Evolutionary conservation across 2,329 filamentous ascomycete genomes (phyloP), one percentile per base, ranked within the genome.

Genomic region (Diaporthe sp.): DNA sequence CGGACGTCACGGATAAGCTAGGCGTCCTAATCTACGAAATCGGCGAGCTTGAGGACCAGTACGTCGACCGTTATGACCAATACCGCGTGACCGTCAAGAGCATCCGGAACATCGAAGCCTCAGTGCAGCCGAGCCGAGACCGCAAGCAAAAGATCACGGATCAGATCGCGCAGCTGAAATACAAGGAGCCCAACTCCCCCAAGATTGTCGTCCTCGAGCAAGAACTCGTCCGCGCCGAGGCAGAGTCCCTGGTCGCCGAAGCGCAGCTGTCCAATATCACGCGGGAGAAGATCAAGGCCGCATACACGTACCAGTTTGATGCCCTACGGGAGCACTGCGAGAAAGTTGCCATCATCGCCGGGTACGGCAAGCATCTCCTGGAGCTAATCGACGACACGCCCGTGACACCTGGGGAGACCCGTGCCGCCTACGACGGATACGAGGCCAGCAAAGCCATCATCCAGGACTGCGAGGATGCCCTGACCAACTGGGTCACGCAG

Each of bases 111-210:
- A 99, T 99, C 78, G 97, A 99, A 85, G 96, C 96, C 75, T 98
- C 96, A 30, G 97, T 99, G 68, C 97, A 99, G 86, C 97, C 97
- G 73, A 98, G 96, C 88, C 92, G 97, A 86, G 97, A 99, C 86
- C 94, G 97, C 97, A 99, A 99, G 88, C 96, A 98, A 85, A 99
- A 98, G 87, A 98, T 99, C 82, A 98, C 95, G 80, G 97, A 99
- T 83, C 95, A 98, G 83, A 99, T 99, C 80, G 96, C 97, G 68
- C 96, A 98, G 85, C 91, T 99, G 80, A 99, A 99, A 86, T 99
- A 98, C 92, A 99, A 99, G 88, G 97, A 99, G 85, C 97, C 97
- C 79, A 98, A 97, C 88, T 98, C 96, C 47, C 96, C 96, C 77
- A 97, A 95, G 87, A 98, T 99, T 79, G 95, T 98, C 73, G 96